Evolutionary conservation across 2,329 filamentous ascomycete genomes (phyloP), one percentile per base, ranked within the genome.

Genomic region (Lasiodiplodia theobromae): DNA sequence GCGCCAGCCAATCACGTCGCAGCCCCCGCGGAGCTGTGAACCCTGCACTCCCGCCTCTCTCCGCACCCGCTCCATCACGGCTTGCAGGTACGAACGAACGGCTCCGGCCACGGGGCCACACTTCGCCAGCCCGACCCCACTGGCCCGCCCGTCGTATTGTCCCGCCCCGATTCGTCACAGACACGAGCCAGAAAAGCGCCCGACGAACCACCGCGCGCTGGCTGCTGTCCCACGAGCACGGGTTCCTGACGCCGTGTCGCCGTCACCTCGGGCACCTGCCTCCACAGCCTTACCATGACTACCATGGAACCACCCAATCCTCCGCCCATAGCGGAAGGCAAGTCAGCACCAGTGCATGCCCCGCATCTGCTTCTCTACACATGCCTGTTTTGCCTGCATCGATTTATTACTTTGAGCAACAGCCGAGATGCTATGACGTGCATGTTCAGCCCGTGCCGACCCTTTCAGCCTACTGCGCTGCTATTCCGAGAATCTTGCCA

Each of bases 241-340:
- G 63, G 51, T 66, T 56, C 63, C 63, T 54, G 63, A 66, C 25
- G 51, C 18, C 37, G 63, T 66, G 63, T 37, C 23, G 21, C 63
- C 40, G 34, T 56, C 52, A 31, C 44, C 16, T 34, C 40, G 44
- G 60, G 34, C 44, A 12, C 28, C 25, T 44, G 31, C 31, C 62
- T 40, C 34, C 11, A 23, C 49, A 56, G 63, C 63, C 63, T 66
- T 54, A 66, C 63, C 34, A 56, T 18, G 21, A 44, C 28, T 25
- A 38, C 60, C 60, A 52, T n/a, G 44, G 60, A 52, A 38, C 60
- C 8, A 64, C 60, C 44, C 28, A 63, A 52, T 38, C 60, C 44
- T 25, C 58, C 10, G 44, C 40, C 44, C 58, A 47, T 47, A 11
- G 28, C 18, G 60, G 47, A 18, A 52, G 63, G 57, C 57, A 49